These are phyloP conservation scores for Erodium trifolium DNA, from an alignment of 441 rosid species.

Conservation along the genomic window DNA sequence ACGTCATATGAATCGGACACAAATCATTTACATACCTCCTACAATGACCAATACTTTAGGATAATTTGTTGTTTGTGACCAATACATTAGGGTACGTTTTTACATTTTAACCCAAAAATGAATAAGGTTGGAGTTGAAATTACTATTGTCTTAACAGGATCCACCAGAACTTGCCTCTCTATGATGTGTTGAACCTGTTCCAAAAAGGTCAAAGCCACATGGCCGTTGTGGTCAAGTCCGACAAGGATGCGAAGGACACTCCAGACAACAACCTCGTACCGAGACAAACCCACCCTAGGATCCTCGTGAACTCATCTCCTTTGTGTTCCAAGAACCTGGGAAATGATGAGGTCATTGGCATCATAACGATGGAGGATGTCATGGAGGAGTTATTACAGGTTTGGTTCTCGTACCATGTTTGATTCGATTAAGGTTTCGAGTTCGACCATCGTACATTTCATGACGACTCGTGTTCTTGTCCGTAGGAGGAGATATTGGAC, in stretches of 20 bases:
- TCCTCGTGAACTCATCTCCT: conserved; percentile 24
- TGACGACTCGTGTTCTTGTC: conserved; percentile 4
- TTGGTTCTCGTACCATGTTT: neutral
- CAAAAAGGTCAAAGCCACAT: conserved; percentile 80
- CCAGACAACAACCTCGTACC: too few species aligned
- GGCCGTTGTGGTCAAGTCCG: conserved; percentile 38
- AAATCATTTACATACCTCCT: too few species aligned
- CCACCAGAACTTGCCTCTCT: conserved; percentile 49
- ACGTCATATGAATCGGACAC: too few species aligned
- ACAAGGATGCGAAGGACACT: too few species aligned
- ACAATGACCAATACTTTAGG: too few species aligned
- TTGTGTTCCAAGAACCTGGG: conserved; percentile 16
- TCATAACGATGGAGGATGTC: conserved; percentile 84
- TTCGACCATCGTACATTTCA: neutral
- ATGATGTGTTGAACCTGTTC: conserved; percentile 70
- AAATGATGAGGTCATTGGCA: conserved; percentile 44
- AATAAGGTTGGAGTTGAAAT: too few species aligned
- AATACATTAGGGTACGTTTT: too few species aligned
- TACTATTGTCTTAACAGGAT: too few species aligned
- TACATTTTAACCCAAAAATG: too few species aligned
- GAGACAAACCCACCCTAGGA: conserved; percentile 15
- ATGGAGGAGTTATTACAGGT: conserved; percentile 87
- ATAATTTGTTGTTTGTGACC: too few species aligned
- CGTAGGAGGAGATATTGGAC: conserved; percentile 71
- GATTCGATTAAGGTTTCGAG: neutral